phyloP scores from a whole-genome alignment of 495 filamentous ascomycete genomes.

The Annulohypoxylon bovei region DNA sequence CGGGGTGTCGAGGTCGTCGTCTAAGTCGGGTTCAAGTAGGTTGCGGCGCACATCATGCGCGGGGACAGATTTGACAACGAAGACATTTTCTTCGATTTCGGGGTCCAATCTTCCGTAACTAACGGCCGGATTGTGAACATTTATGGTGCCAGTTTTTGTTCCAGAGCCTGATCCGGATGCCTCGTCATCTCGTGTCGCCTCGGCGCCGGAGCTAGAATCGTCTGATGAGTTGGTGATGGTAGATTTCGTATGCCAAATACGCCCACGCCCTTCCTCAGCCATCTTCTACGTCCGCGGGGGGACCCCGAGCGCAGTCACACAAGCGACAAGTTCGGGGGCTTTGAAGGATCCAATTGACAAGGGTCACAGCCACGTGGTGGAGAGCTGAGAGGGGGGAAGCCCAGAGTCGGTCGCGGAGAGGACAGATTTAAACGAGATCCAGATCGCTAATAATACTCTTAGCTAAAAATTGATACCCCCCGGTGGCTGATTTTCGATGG shows the following conservation, averaged over 20 bases:
- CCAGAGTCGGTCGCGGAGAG: slow-evolving; percentile 14
- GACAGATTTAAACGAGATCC: slow-evolving; percentile 31
- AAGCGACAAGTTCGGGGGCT: slow-evolving; percentile 20
- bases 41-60: slow-evolving; percentile 34
- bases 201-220: slow-evolving; percentile 15
- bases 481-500: neutral
- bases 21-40: slow-evolving; percentile 24
- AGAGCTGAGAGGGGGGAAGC: slow-evolving; percentile 19
- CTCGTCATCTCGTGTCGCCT: slow-evolving; percentile 2
- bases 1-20: slow-evolving; percentile 19
- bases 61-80: slow-evolving; percentile 32
- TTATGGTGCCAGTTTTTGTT: slow-evolving; percentile 29
- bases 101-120: slow-evolving; percentile 43
- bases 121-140: slow-evolving; percentile 39
- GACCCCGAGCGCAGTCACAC: slow-evolving; percentile 30
- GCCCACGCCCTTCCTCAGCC: slow-evolving; percentile 17
- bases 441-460: slow-evolving; percentile 24
- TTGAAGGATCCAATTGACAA: slow-evolving; percentile 41
- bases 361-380: slow-evolving; percentile 37
- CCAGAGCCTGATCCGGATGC: slow-evolving; percentile 4
- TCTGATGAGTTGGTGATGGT: slow-evolving; percentile 2
- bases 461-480: slow-evolving; percentile 11
- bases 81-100: slow-evolving; percentile 44
- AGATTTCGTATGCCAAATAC: slow-evolving; percentile 7
- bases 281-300: slow-evolving; percentile 30